Evolutionary conservation across 2,329 filamentous ascomycete genomes (phyloP).

Genomic region (Thermochaetoides dissita): DNA sequence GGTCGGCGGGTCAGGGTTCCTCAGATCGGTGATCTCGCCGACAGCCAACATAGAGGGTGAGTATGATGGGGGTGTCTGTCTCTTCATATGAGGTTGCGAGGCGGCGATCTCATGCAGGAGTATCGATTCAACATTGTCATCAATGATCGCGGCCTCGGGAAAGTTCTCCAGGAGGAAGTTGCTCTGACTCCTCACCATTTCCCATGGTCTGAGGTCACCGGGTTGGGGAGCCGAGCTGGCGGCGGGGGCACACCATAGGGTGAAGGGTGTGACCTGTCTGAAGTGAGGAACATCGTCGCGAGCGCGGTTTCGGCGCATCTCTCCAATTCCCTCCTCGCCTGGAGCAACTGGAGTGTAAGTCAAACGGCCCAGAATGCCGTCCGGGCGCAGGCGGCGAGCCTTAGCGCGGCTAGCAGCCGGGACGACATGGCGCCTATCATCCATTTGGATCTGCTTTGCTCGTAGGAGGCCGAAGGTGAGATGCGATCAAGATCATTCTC

Average conservation of each 20-base stretch:
- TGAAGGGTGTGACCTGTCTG: constrained; percentile 17
- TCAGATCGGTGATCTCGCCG: constrained; percentile 37
- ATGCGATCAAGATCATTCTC: constrained; percentile 10
- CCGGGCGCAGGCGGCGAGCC: constrained; percentile 6
- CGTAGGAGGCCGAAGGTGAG: neutral
- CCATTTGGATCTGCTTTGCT: constrained; percentile 10
- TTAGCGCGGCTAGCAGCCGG: constrained; percentile 3
- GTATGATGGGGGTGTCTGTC: neutral
- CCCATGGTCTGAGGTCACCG: constrained; percentile 5
- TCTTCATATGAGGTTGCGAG: constrained; percentile 3
- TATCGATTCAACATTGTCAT: constrained; percentile 18
- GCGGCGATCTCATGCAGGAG: constrained; percentile 25
- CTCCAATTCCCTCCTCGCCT: constrained; percentile 11
- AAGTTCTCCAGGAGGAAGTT: constrained; percentile 37
- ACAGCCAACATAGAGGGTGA: constrained; percentile 33
- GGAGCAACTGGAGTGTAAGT: constrained; percentile 11
- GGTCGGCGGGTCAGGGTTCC: constrained; percentile 8
- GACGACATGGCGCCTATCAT: constrained; percentile 8
- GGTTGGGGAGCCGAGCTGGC: constrained; percentile 1
- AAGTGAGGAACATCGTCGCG: constrained; percentile 16
- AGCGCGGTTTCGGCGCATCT: constrained; percentile 24
- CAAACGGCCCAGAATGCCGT: constrained; percentile 14
- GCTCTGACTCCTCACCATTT: constrained; percentile 24
- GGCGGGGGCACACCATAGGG: constrained; percentile 17
- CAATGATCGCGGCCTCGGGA: constrained; percentile 35